phyloP scores from a whole-genome alignment of 2,329 filamentous ascomycete genomes.

The Neocatenulostroma microsporum region DNA sequence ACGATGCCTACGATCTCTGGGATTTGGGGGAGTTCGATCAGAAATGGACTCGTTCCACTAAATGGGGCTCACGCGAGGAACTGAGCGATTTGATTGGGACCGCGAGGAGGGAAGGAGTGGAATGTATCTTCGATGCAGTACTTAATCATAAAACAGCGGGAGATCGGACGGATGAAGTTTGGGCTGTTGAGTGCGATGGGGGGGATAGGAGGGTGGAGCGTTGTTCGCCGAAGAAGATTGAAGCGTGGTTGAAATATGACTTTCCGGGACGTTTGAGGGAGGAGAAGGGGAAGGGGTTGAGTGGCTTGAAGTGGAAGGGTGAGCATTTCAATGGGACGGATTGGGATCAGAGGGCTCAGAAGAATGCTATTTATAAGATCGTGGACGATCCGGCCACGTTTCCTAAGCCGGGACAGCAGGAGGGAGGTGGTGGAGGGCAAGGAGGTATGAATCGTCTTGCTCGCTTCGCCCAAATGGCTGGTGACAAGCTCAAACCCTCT shows the following conservation, averaged over 20 bases:
- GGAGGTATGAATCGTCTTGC: slow-evolving; percentile 18
- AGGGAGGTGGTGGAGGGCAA: slow-evolving; percentile 5
- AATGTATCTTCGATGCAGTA: slow-evolving; percentile 62
- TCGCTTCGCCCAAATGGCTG: no score
- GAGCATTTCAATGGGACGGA: slow-evolving; percentile 63
- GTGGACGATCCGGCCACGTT: slow-evolving; percentile 35
- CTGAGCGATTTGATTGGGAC: slow-evolving; percentile 45
- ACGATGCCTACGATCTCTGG: slow-evolving; percentile 55
- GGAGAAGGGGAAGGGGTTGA: slow-evolving; percentile 46
- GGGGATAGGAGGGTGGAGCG: slow-evolving; percentile 51
- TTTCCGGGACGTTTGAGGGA: slow-evolving; percentile 54
- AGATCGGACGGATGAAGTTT: slow-evolving; percentile 56
- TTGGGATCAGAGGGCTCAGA: slow-evolving; percentile 51
- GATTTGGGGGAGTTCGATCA: slow-evolving; percentile 68
- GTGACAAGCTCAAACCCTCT: slow-evolving; percentile 9
- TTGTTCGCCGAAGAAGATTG: slow-evolving; percentile 52
- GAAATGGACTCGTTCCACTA: slow-evolving; percentile 55
- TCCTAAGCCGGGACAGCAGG: slow-evolving; percentile 15
- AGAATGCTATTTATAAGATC: slow-evolving; percentile 59
- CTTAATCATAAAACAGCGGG: slow-evolving; percentile 65
- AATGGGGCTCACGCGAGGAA: slow-evolving; percentile 61
- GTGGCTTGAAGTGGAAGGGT: slow-evolving; percentile 56
- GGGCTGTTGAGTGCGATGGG: slow-evolving; percentile 60
- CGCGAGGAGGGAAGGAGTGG: slow-evolving; percentile 48
- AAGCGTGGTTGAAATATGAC: slow-evolving; percentile 60